Conservation (phyloP, 495 filamentous ascomycete genomes). For the Lentithecium fluviatile region DNA sequence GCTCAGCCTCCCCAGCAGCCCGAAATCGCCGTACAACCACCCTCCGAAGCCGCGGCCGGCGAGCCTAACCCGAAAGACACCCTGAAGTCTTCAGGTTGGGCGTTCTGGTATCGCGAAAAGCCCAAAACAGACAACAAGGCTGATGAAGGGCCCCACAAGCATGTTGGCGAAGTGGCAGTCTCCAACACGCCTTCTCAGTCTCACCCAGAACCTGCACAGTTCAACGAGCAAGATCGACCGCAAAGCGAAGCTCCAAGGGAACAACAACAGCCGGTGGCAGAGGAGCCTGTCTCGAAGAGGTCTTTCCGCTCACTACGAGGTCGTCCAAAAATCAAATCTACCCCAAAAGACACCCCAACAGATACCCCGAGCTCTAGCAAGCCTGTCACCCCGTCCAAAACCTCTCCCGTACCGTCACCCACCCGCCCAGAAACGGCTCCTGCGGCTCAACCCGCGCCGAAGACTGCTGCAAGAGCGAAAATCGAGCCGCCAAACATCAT, state of each 20-base stretch:
- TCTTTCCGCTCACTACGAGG: slow-evolving; percentile 24
- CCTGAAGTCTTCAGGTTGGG: slow-evolving; percentile 69
- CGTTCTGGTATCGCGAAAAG: slow-evolving; percentile 76
- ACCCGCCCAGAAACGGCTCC: slow-evolving; percentile 16
- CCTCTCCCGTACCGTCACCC: slow-evolving; percentile 15
- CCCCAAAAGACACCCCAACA: slow-evolving; percentile 8
- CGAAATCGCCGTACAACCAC: neutral
- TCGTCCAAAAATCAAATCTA: slow-evolving; percentile 14
- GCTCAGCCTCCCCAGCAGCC: neutral
- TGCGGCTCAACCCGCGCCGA: slow-evolving; percentile 19
- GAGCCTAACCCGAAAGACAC: slow-evolving; percentile 23
- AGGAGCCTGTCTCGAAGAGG: slow-evolving; percentile 11
- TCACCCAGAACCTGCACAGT: slow-evolving; percentile 60
- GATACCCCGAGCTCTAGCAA: slow-evolving; percentile 25
- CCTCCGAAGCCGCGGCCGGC: neutral
- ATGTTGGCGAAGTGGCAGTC: slow-evolving; percentile 66
- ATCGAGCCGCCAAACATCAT: slow-evolving; percentile 37
- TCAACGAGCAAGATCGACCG: slow-evolving; percentile 47
- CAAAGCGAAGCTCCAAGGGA: slow-evolving; percentile 45
- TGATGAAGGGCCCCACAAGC: slow-evolving; percentile 49
- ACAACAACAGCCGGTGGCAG: slow-evolving; percentile 6
- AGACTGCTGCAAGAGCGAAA: slow-evolving; percentile 12
- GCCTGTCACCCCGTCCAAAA: slow-evolving; percentile 23
- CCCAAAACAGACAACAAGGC: slow-evolving; percentile 44
- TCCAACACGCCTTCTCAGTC: slow-evolving; percentile 63